A percentile compares a stretch with the other conserved stretches of the same genome.
Evolutionary conservation across 495 filamentous ascomycete species (phyloP).

Genomic region (Podospora conica): DNA sequence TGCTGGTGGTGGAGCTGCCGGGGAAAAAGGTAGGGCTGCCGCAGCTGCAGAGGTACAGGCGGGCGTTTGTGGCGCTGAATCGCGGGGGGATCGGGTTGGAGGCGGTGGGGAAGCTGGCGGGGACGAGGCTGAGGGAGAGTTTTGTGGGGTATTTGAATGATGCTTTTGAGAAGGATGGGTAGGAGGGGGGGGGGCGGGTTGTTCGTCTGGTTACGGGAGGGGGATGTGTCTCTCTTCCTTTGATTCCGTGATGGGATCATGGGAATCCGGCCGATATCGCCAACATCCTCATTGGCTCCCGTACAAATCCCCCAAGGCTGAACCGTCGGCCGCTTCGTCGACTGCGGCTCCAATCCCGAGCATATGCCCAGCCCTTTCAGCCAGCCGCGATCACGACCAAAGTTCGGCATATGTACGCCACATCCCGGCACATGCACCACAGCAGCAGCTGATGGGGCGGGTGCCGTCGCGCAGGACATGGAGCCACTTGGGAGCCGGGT

Average conservation of each 20-base stretch:
- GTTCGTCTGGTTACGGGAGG: no score
- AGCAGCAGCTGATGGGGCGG: not conserved
- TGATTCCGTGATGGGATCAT: not conserved
- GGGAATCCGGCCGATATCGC: not conserved
- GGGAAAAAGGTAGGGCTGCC: conserved; percentile 59
- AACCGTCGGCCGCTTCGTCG: not conserved
- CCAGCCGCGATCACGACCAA: not conserved
- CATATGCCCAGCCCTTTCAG: not conserved
- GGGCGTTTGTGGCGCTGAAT: conserved; percentile 83
- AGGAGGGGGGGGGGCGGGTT: no score
- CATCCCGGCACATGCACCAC: not conserved
- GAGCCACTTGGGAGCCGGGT: not conserved
- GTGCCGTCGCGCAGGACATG: not conserved
- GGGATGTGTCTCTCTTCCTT: not conserved
- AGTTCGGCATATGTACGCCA: no score
- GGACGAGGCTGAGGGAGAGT: conserved; percentile 54
- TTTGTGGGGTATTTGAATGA: conserved; percentile 75
- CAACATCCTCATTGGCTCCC: not conserved
- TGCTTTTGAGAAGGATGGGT: conserved; percentile 48
- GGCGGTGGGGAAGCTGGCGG: conserved; percentile 38
- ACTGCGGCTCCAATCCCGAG: not conserved
- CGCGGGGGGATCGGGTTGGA: conserved; percentile 47
- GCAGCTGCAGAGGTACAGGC: conserved; percentile 71
- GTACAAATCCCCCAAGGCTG: not conserved
- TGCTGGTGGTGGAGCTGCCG: conserved; percentile 51